Evolutionary conservation across 345 rosid genomes (phyloP).

Genomic region (Populus euphratica): DNA sequence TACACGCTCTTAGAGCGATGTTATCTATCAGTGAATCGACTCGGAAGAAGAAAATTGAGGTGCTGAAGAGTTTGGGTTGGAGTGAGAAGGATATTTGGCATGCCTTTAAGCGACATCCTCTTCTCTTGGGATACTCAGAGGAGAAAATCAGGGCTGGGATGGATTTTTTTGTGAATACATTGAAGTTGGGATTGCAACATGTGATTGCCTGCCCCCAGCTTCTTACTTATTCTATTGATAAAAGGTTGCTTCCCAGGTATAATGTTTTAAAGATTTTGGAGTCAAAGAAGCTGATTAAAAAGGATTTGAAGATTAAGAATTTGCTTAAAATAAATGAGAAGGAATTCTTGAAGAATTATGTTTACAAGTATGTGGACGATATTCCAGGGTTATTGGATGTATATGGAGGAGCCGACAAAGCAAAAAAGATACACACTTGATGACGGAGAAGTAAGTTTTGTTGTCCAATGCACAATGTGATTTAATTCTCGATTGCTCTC

Average conservation of each 20-base stretch:
- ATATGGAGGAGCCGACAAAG: too few relatives aligned
- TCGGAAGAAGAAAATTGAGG: slow-evolving; percentile 19
- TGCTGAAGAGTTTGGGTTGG: slow-evolving; percentile 31
- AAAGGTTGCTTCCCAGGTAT: slow-evolving; percentile 21
- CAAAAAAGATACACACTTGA: too few relatives aligned
- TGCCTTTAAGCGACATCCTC: slow-evolving; percentile 13
- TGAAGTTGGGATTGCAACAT: not conserved
- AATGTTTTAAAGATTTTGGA: slow-evolving; percentile 15
- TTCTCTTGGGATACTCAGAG: slow-evolving; percentile 12
- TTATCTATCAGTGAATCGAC: slow-evolving; percentile 2
- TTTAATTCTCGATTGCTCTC: too few relatives aligned
- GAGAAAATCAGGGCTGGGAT: slow-evolving; percentile 14
- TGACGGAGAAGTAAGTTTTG: too few relatives aligned
- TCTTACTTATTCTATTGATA: slow-evolving; percentile 10
- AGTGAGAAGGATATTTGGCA: slow-evolving; percentile 21
- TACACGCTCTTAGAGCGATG: slow-evolving; percentile 16
- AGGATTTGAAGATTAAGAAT: not conserved
- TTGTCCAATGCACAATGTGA: too few relatives aligned
- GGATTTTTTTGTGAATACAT: slow-evolving; percentile 17
- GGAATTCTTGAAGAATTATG: slow-evolving; percentile 18
- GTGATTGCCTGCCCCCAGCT: slow-evolving; percentile 13
- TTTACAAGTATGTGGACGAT: not conserved
- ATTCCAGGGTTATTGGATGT: slow-evolving; percentile 19
- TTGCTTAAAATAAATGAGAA: not conserved
- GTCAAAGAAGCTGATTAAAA: slow-evolving; percentile 23